Evolutionary conservation across 2,329 filamentous ascomycete species (phyloP), one percentile per base, ranked within the genome.

Genomic region (Xenoacremonium recifei): DNA sequence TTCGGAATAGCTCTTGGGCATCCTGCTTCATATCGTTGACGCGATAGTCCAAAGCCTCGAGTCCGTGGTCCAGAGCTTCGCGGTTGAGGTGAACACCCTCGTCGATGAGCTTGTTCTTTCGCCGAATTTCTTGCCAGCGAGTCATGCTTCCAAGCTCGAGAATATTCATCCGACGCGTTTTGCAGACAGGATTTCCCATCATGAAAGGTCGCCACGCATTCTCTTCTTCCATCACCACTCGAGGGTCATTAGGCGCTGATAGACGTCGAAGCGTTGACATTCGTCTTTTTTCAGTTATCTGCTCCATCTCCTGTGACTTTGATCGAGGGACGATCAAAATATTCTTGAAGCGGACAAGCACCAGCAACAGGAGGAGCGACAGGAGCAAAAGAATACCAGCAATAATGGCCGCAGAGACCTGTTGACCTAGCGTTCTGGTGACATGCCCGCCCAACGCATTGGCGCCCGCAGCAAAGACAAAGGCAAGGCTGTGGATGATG

Each of bases 111-210:
- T 67, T 69, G 54, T 84, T 84, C 57, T 73, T 77, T 51, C 67
- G 74, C 46, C 79, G 71, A 46, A 91, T 89, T 62, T 89, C 85
- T 18, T 79, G 85, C 82, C 84, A 91, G 30, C 87, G 71, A 37
- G 77, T 84, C 71, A 85, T 69, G 25, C 69, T 66, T 0, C 87
- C 86, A 44, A 87, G 66, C 61, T 91, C 87, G 13, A 91, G 68
- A 18, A 89, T 61, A 58, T 80, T 89, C 74, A 90, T 81, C 46
- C 82, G 75, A 37, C 87, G 75, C 55, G 77, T 79, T 62, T 81
- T 84, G 35, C 83, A 79, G 33, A 78, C 80, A 11, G 86, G 85
- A 57, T 87, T 85, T 11, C 86, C 85, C 58, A 89, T 79, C 49
- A 89, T 77, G 20, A 83, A 72, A 2, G 86, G 82, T 44, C 79